These are phyloP conservation scores for Malus sieversii DNA, from an alignment of 306 rosid species.

Conservation along the genomic window DNA sequence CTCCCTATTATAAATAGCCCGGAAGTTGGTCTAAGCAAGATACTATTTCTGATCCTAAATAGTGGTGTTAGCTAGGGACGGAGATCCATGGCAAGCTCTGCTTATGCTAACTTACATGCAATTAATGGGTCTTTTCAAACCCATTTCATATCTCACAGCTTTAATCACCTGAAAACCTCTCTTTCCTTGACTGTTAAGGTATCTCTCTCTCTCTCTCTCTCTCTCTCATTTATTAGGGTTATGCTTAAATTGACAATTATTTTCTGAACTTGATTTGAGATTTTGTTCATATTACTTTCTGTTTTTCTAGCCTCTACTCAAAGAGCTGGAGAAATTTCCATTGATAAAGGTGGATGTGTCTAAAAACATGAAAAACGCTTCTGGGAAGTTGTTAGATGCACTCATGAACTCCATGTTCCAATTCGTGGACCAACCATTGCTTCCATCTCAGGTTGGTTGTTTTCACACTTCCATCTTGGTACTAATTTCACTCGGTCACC, in stretches of 20 bases:
- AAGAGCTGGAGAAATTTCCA: background rate
- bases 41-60: no score
- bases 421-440: slow-evolving; percentile 44
- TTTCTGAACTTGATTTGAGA: background rate
- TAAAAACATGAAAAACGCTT: slow-evolving; percentile 7
- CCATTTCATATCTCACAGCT: background rate
- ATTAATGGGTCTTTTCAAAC: background rate
- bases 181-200: slow-evolving; percentile 16
- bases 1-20: no score
- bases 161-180: slow-evolving; percentile 1
- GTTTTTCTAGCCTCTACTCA: background rate
- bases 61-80: background rate
- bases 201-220: no score
- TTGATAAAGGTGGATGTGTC: background rate
- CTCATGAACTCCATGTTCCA: slow-evolving; percentile 44
- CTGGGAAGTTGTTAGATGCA: slow-evolving; percentile 28
- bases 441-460: slow-evolving; percentile 45
- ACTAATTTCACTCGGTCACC: no score
- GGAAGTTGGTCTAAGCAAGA: no score
- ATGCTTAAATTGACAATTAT: background rate
- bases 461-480: background rate
- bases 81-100: background rate
- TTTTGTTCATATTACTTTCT: background rate
- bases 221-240: no score
- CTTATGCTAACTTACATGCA: background rate